Base-by-base conservation (phyloP, 1,284 basidiomycete genomes). In the Lignosus rhinocerotis region DNA sequence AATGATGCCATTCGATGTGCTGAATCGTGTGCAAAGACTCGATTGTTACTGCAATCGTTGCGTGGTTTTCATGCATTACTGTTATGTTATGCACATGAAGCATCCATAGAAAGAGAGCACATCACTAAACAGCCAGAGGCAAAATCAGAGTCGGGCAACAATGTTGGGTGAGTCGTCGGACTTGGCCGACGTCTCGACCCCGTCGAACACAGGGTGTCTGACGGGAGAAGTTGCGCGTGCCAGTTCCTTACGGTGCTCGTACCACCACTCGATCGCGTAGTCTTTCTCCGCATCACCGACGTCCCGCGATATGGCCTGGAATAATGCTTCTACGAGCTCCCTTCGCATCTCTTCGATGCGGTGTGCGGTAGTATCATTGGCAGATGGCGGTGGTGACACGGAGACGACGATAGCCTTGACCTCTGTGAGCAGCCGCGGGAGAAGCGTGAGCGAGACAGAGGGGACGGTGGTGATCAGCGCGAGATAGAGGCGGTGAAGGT, bases 261-360 rank as follows among this genome's bases (percentile, higher is more conserved):
- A 80, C 89, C 89, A 91, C 89, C 88, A 91, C 38, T 70, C 71
- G 70, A 90, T 78, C 36, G 74, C 81, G 60, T 76, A 76, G 67
- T 84, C 83, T 70, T 86, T 89, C 75, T 88, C 87, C 53, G 74
- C 72, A 69, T 90, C 87, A 7, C 87, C 87, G 0, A 88, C 79
- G 43, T 76, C 76, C 64, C 85, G 81, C 61, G 83, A 72, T 19
- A 90, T 77, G 68, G 88, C 86, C 45, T 72, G 75, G 70, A 86
- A 86, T 36, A 88, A 65, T 10, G 80, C 81, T 36, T 81, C 73
- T 9, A 83, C 73, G 16, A 90, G 73, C 63, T 86, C 85, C 45
- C 71, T 70, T 64, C 75, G 75, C 30, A 66, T 67, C 60, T 62
- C 67, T 52, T 64, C 56, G 50, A 42, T 46, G 30, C 43, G 44